A percentile compares a stretch with the other conserved stretches of the same genome.
These are phyloP conservation scores for Pythium phragmitis DNA, from an alignment of 352 stramenopile species.

Conservation along the genomic window DNA sequence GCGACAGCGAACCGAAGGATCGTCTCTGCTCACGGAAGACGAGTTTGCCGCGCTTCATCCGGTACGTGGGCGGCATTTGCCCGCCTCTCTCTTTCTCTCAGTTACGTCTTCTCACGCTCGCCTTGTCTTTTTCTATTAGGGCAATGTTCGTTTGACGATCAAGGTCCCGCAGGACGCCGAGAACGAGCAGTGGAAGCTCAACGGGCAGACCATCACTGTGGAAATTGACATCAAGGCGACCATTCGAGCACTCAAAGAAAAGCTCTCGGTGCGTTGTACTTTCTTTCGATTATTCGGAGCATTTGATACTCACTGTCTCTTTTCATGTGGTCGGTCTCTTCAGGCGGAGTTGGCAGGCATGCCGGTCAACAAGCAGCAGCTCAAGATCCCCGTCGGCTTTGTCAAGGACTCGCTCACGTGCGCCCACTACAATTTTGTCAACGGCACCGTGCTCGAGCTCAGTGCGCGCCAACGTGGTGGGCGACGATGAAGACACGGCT, in stretches of 20 bases:
- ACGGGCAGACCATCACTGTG: conserved; percentile 90
- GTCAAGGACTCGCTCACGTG: conserved; percentile 88
- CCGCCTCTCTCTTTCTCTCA: neutral
- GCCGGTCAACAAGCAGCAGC: conserved; percentile 95
- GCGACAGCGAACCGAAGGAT: conserved; percentile 61
- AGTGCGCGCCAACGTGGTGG: conserved; percentile 81
- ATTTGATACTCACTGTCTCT: neutral
- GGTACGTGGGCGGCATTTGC: conserved; percentile 34
- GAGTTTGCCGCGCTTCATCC: conserved; percentile 78
- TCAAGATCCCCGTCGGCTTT: conserved; percentile 91
- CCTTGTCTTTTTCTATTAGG: conserved; percentile 36
- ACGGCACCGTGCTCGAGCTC: conserved; percentile 66
- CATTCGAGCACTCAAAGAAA: conserved; percentile 92
- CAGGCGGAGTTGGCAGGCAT: conserved; percentile 86
- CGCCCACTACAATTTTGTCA: conserved; percentile 87
- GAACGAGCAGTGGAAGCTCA: conserved; percentile 92
- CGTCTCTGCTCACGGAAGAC: conserved; percentile 67
- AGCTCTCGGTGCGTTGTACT: conserved; percentile 59
- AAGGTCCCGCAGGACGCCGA: conserved; percentile 88
- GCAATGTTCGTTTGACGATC: conserved; percentile 61
- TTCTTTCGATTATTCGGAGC: neutral
- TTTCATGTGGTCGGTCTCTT: neutral
- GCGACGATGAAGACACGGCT: conserved; percentile 35
- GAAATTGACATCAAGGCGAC: conserved; percentile 87
- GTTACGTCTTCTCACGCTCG: conserved; percentile 2